Percentiles rank a stretch among this genome's conserved stretches.
Evolutionary conservation across 306 rosid genomes (phyloP).

Genomic region (Trichosanthes truncata): DNA sequence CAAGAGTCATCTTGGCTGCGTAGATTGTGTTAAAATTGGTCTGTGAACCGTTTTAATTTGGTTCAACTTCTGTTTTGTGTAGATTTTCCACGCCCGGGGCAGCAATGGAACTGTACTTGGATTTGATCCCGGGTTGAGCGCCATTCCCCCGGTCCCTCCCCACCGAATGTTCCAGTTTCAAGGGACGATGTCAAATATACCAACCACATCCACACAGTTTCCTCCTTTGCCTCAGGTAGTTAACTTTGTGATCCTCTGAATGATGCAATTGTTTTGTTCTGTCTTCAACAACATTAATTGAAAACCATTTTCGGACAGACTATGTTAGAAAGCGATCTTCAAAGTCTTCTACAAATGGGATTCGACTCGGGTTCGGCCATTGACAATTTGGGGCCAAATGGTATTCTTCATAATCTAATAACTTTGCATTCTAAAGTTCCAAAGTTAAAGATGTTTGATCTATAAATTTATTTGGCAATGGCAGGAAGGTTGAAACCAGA

Average conservation of each 20-base stretch:
- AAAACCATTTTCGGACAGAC: conserved; percentile 31
- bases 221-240: conserved; percentile 69
- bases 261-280: not conserved
- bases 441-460: not conserved
- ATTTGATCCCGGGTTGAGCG: conserved; percentile 44
- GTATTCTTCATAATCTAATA: conserved; percentile 19
- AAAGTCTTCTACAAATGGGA: conserved; percentile 74
- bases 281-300: conserved; percentile 14
- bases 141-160: conserved; percentile 49
- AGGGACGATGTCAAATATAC: conserved; percentile 46
- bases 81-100: conserved; percentile 63
- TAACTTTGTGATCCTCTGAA: conserved; percentile 10
- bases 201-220: conserved; percentile 45
- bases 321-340: conserved; percentile 67
- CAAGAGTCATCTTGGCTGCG: not conserved
- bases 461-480: conserved; percentile 12
- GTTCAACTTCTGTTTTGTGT: not conserved
- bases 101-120: conserved; percentile 48
- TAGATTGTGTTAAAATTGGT: not conserved
- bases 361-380: conserved; percentile 51
- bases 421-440: not conserved
- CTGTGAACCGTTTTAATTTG: not conserved
- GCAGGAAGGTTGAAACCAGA: conserved; percentile 75
- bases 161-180: conserved; percentile 54
- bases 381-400: conserved; percentile 74